Conservation (phyloP, 805 yeast genomes). For the Kodamaea kakaduensis region DNA sequence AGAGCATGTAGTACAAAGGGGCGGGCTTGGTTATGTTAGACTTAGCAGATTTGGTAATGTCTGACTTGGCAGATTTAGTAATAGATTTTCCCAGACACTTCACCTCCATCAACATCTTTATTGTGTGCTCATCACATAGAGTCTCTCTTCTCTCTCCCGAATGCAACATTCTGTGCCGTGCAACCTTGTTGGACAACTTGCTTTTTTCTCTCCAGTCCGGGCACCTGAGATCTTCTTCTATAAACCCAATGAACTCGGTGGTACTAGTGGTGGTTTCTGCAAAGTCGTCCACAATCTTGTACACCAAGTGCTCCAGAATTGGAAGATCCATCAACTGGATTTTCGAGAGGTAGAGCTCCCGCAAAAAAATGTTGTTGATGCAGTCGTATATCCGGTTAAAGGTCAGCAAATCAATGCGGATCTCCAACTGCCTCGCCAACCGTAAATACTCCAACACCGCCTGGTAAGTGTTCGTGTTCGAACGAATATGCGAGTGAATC, state of each 20-base stretch:
- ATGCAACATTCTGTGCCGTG: conserved; percentile 12
- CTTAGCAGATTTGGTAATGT: neutral
- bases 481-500: conserved; percentile 30
- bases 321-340: conserved; percentile 32
- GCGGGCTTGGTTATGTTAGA: neutral
- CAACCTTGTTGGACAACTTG: conserved; percentile 27
- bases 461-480: conserved; percentile 29
- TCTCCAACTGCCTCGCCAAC: conserved; percentile 21
- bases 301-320: conserved; percentile 26
- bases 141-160: neutral
- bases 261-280: conserved; percentile 24
- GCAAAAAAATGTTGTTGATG: conserved; percentile 35
- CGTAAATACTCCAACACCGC: conserved; percentile 29
- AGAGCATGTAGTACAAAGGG: neutral
- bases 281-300: conserved; percentile 34
- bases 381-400: conserved; percentile 36
- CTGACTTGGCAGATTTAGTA: neutral
- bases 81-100: too few relatives aligned
- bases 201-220: conserved; percentile 28
- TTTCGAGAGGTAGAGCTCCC: conserved; percentile 32
- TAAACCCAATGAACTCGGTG: conserved; percentile 27
- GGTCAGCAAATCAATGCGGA: conserved; percentile 31
- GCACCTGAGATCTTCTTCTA: conserved; percentile 31
- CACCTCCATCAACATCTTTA: conserved; percentile 7
- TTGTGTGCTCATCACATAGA: conserved; percentile 6